Base-by-base conservation (phyloP, 2,329 filamentous ascomycete species). In the Diplodia scrobiculata region DNA sequence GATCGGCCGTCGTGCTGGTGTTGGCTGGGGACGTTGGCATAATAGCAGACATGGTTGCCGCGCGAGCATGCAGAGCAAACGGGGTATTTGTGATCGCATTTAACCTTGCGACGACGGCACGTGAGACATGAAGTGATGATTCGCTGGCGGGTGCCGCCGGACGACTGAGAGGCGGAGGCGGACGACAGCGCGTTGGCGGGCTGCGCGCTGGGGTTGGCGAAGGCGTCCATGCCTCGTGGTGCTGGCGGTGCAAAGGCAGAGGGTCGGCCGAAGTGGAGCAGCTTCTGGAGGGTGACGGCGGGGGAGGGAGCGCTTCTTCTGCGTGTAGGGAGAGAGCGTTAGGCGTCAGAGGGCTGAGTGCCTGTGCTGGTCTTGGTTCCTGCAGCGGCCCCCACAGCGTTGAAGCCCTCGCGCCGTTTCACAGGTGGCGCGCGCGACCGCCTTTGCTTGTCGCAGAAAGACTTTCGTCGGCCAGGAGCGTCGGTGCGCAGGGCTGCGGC, bases 41-140 rank as follows among this genome's bases (percentile, higher is more conserved):
- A 78, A 32, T 73, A 75, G 64, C 76, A 78, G 13, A 73, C 70
- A 69, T 78, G 76, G 54, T 71, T 76, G 17, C 76, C 76, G 63
- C 76, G 72, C 14, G 71, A 71, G 68, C 76, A 78, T 47, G 76
- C 75, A 29, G 76, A 75, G 67, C 76, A 78, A 6, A 76, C 67
- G 11, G 76, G 76, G 70, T 78, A 75, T 47, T 70, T 72, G 68
- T 78, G 76, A 51, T 78, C 76, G 67, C 76, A 78, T 64, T 73
- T 73, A 52, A 78, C 76, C 68, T 78, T 78, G 66, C 76, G 71
- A 50, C 76, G 72, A 14, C 76, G 70, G 66, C 76, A 78, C 7
- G 76, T 78, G 51, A 78, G 69, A 66, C 76, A 78, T 21, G 76
- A 78, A 19, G 75, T 74, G 54, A 78, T 78, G 53, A 76, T 70